Evolutionary conservation across 2,329 filamentous ascomycete species (phyloP), one percentile per base, ranked within the genome.

Genomic region (Stagonosporopsis chrysanthemi): DNA sequence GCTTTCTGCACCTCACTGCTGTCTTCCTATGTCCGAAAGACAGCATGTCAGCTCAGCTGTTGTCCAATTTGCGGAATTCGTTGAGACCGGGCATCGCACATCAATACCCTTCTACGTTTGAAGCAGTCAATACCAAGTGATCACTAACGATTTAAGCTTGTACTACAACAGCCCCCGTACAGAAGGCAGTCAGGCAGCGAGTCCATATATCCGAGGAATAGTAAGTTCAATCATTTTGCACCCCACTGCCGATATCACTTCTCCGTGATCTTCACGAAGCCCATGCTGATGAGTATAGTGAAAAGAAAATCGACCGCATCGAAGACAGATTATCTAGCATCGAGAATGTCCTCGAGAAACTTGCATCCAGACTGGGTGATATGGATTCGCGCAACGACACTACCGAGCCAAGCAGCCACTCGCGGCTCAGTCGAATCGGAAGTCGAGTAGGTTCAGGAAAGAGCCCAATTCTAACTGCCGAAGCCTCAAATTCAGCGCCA

Each of bases 261-360:
- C 14, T 9, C 12, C 15, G 15, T n/a, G 15, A n/a, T 24, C 26
- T 28, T 14, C 14, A 28, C n/a, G 29, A 7, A 11, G 11, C 15
- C 14, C 14, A 17, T 29, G 8, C 22, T 69, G 40, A 68, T 48
- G 6, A 8, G 9, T 5, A 3, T 38, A 83, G 81, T 69, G 82
- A 84, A 65, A 80, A 76, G 64, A 83, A 84, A 67, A 82, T 84
- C 45, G 82, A 84, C 58, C 66, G 79, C 12, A 83, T 84, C 47
- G 81, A 83, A 62, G 77, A 81, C 28, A 78, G 82, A 15, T 70
- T 84, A 8, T 75, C 75, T 6, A 75, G 75, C n/a, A 82, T 84
- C 38, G 82, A 84, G 60, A 64, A 71, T 45, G 69, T 78, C 9
- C 68, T 81, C 14, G 73, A 77, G 35, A 70, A 57, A 24, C 71